phyloP scores from a whole-genome alignment of 176 grass and related monocot species.

The Dactylis glomerata region DNA sequence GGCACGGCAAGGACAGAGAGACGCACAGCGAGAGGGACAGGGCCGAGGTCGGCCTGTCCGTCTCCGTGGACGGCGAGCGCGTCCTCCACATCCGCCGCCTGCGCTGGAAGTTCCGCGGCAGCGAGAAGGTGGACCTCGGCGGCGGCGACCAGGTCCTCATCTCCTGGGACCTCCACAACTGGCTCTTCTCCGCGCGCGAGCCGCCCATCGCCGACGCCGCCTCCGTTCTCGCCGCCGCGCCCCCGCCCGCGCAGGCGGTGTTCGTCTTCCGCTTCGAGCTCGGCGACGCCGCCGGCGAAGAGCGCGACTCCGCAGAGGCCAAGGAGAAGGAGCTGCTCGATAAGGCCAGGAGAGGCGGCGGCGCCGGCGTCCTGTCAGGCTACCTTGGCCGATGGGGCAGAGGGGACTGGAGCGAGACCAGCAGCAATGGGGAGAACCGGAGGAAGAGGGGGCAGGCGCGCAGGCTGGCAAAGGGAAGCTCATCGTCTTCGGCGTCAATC shows the following conservation, averaged over 20 bases:
- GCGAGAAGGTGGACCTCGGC: slow-evolving; percentile 70
- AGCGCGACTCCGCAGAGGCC: not conserved
- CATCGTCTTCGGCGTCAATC: slow-evolving; percentile 50
- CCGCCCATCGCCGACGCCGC: slow-evolving; percentile 16
- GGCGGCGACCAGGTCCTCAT: slow-evolving; percentile 56
- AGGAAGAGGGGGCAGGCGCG: slow-evolving; percentile 35
- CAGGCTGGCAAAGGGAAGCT: slow-evolving; percentile 50
- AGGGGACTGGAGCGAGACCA: slow-evolving; percentile 76
- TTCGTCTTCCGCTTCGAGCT: slow-evolving; percentile 91
- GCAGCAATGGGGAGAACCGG: slow-evolving; percentile 54
- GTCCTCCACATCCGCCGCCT: slow-evolving; percentile 70
- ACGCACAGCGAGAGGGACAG: slow-evolving; percentile 17
- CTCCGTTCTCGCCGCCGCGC: not conserved
- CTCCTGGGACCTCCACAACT: slow-evolving; percentile 92
- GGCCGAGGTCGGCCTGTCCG: slow-evolving; percentile 59
- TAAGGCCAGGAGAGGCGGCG: slow-evolving; percentile 22
- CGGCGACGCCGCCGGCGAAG: slow-evolving; percentile 7
- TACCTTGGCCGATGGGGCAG: slow-evolving; percentile 43
- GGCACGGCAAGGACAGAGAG: slow-evolving; percentile 11
- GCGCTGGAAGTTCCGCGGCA: slow-evolving; percentile 92
- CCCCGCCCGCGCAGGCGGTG: slow-evolving; percentile 49
- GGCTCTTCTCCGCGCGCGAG: slow-evolving; percentile 65
- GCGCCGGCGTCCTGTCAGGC: slow-evolving; percentile 20
- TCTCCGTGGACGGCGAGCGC: slow-evolving; percentile 65
- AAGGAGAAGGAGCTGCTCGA: slow-evolving; percentile 31